These are phyloP conservation scores for Calocera cornea DNA, from an alignment of 768 basidiomycete genomes.

Conservation along the genomic window DNA sequence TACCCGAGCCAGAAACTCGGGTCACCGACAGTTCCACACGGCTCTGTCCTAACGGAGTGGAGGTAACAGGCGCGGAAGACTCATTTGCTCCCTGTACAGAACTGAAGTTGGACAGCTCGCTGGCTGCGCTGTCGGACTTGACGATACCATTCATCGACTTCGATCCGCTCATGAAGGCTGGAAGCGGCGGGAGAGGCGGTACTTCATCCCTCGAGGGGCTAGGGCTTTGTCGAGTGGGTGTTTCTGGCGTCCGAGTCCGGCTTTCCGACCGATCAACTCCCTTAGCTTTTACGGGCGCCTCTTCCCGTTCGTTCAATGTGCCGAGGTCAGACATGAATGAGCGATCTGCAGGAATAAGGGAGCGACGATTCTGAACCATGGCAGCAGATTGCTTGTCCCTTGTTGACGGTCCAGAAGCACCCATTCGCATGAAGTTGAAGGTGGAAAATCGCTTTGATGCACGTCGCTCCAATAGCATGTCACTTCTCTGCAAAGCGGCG, in stretches of 20 bases:
- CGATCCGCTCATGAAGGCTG: conserved; percentile 12
- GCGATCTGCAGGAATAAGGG: conserved; percentile 45
- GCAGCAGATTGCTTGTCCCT: conserved; percentile 18
- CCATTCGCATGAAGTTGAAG: conserved; percentile 91
- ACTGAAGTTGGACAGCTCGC: neutral
- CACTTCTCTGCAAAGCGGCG: conserved; percentile 75
- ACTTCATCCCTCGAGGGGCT: conserved; percentile 21
- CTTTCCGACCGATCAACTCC: neutral
- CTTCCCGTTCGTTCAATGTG: conserved; percentile 61
- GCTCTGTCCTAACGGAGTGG: neutral
- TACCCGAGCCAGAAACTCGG: neutral
- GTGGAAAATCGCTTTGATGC: conserved; percentile 93
- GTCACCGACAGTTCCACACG: neutral
- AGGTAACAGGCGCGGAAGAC: neutral
- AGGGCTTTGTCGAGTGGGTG: conserved; percentile 22
- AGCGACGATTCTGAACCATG: conserved; percentile 46
- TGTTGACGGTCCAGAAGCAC: conserved; percentile 42
- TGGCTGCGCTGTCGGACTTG: neutral
- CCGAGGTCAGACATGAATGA: conserved; percentile 33
- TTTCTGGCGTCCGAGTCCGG: conserved; percentile 22
- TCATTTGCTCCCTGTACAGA: neutral
- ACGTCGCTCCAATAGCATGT: conserved; percentile 69
- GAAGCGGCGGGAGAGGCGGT: conserved; percentile 24
- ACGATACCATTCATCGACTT: neutral
- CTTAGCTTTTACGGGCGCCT: conserved; percentile 17